Percentiles rank a stretch among this genome's conserved stretches.
Conservation (phyloP, 805 yeast species). For the Spencermartinsiella europaea region DNA sequence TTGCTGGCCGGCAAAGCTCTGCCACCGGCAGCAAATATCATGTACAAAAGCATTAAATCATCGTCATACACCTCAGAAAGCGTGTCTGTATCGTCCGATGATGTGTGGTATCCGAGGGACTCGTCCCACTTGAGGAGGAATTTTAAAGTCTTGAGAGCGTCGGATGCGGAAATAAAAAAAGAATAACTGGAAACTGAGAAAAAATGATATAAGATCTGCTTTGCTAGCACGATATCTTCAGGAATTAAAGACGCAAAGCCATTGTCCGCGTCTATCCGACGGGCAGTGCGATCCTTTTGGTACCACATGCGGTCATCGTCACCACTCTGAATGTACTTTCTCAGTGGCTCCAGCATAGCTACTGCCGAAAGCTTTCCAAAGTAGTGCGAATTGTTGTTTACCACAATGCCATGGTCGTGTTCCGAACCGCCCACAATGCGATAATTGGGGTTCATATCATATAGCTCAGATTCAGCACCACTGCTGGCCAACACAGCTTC, state of each 20-base stretch:
- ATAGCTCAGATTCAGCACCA: neutral
- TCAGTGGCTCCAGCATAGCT: constrained; percentile 1
- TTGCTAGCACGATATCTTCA: neutral
- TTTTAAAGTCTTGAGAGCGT: neutral
- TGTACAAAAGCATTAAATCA: constrained; percentile 2
- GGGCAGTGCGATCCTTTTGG: neutral
- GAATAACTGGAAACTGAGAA: neutral
- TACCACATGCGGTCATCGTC: neutral
- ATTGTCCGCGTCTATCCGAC: neutral
- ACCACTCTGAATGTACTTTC: neutral
- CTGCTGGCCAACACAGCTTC: neutral
- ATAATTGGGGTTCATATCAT: neutral
- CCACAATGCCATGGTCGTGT: neutral
- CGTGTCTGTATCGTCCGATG: neutral
- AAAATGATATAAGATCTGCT: neutral
- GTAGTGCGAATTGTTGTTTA: neutral
- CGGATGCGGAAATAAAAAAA: neutral
- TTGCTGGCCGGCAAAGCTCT: neutral
- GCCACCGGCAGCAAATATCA: constrained; percentile 1
- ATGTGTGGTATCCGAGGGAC: neutral
- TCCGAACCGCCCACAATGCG: neutral
- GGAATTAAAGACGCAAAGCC: neutral
- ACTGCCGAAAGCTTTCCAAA: neutral
- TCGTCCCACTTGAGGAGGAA: neutral
- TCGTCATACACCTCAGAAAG: neutral